Base-by-base conservation (phyloP, 805 yeast genomes). In the Teunomyces kruisii region DNA sequence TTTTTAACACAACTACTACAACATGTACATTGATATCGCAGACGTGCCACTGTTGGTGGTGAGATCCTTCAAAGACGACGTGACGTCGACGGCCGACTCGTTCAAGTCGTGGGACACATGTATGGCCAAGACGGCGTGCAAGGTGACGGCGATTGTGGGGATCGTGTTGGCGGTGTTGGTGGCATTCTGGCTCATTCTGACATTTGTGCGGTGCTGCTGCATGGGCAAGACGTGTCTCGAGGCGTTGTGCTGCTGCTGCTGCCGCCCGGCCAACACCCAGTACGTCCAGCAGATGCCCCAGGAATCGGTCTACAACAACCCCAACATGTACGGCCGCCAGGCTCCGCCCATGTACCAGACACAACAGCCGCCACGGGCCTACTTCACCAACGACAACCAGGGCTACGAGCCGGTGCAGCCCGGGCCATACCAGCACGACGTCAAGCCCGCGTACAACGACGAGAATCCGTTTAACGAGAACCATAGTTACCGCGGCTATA, bases 61-160 rank as follows among this genome's bases (percentile, higher is more conserved):
- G 7, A 44, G 52, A 32, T 27, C 36, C 16, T 14, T 46, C 36
- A 9, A 17, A 4, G 48, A 46, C 39, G 64, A 60, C 32, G 64
- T 64, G 36, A 55, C 44, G 15, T 47, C 64, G 28, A 69, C 74
- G 4, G 74, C 73, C 13, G 81, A 83, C 13, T 57, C 86, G 5
- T 84, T 84, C 70, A 78, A 72, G 56, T 52, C 61, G 43, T 87
- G 95, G 94, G 80, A 83, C 57, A 78, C 87, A 2, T 88, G 96
- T 65, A 86, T 86, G 92, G 84, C 76, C 57, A 84, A 86, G 62
- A 81, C 67, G 37, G 72, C 82, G 39, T 88, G 96, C 64, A 88
- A 87, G 58, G 79, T 86, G 46, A 78, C 84, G 15, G 91, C 87
- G 3, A 86, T 87, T 36, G 87, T 86, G 10, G 84, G 86, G 2